A percentile compares a stretch with the other conserved stretches of the same genome.
phyloP scores from a whole-genome alignment of 805 yeast genomes.

The Spathaspora boniae region DNA sequence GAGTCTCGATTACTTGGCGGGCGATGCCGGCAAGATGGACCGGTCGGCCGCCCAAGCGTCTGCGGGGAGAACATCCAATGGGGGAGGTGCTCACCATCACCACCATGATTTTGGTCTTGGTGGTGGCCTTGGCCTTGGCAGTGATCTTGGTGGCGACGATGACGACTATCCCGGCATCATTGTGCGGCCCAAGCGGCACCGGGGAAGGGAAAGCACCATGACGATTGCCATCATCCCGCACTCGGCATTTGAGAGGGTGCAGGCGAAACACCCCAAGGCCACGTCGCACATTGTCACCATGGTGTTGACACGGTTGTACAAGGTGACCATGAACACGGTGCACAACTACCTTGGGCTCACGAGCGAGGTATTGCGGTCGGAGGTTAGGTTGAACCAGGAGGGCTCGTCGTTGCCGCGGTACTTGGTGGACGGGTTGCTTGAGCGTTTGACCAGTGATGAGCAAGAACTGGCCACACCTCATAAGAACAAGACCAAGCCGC shows the following conservation, averaged over 20 bases:
- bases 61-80: too few species aligned
- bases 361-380: constrained; percentile 74
- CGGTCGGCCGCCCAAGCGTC: too few species aligned
- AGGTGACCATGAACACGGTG: constrained; percentile 89
- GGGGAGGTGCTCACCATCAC: too few species aligned
- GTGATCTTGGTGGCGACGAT: constrained; percentile 1
- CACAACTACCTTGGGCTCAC: constrained; percentile 85
- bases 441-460: constrained; percentile 22
- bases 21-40: neutral
- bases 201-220: constrained; percentile 10
- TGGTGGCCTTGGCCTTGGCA: too few species aligned
- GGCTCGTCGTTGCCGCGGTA: constrained; percentile 54
- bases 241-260: constrained; percentile 71
- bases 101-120: neutral
- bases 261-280: constrained; percentile 76
- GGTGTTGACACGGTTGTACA: constrained; percentile 78
- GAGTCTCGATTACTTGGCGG: constrained; percentile 2
- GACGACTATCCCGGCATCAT: constrained; percentile 6
- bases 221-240: constrained; percentile 92
- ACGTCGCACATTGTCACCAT: constrained; percentile 93
- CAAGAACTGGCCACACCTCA: constrained; percentile 1
- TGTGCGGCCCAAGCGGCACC: constrained; percentile 5
- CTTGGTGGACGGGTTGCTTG: constrained; percentile 54
- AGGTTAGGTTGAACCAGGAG: constrained; percentile 55
- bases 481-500: neutral